These are phyloP conservation scores for Mycena pura DNA, from an alignment of 768 basidiomycete species.

Conservation along the genomic window DNA sequence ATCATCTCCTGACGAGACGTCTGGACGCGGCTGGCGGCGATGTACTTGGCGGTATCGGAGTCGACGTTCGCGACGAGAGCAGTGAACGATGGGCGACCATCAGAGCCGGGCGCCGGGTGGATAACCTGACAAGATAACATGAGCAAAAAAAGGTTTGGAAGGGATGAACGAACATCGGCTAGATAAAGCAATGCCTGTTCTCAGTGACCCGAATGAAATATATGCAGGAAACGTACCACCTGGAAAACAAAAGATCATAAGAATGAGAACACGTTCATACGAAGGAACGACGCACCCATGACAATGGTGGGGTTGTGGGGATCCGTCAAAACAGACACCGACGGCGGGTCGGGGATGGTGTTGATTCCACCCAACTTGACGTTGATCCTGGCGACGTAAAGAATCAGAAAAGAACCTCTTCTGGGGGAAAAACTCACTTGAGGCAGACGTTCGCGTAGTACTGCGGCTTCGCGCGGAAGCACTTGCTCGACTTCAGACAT, in stretches of 20 bases:
- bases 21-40: conserved; percentile 40
- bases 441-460: conserved; percentile 84
- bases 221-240: conserved; percentile 8
- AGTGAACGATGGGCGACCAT: conserved; percentile 49
- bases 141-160: background rate
- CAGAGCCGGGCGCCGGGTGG: conserved; percentile 81
- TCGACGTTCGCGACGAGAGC: conserved; percentile 79
- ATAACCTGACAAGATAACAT: conserved; percentile 52
- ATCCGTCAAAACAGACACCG: conserved; percentile 70
- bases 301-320: conserved; percentile 66
- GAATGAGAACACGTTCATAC: background rate
- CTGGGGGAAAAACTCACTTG: conserved; percentile 57
- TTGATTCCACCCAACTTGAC: conserved; percentile 89
- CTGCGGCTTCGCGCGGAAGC: conserved; percentile 70
- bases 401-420: conserved; percentile 5
- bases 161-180: conserved; percentile 58
- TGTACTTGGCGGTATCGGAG: conserved; percentile 76
- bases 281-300: conserved; percentile 3
- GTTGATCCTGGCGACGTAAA: conserved; percentile 64
- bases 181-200: background rate
- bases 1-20: conserved; percentile 80
- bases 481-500: conserved; percentile 74
- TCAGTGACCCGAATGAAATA: conserved; percentile 46
- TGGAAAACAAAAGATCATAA: background rate
- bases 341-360: conserved; percentile 72